phyloP scores from a whole-genome alignment of 768 basidiomycete species.

The Mycena rebaudengoi region DNA sequence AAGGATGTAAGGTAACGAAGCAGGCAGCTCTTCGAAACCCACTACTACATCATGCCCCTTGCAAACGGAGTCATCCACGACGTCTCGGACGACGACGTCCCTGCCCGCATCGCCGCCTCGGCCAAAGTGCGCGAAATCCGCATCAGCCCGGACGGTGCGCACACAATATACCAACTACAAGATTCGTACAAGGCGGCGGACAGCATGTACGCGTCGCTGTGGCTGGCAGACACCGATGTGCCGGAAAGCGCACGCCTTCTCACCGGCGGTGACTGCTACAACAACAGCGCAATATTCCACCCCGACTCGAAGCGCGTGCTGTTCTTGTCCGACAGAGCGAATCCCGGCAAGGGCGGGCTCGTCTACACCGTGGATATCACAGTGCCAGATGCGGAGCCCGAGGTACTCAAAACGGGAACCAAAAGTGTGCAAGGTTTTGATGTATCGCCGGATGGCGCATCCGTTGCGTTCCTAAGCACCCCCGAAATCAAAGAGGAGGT shows the following conservation, averaged over 20 bases:
- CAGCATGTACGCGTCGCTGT: constrained; percentile 35
- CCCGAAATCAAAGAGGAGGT: constrained; percentile 26
- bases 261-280: constrained; percentile 37
- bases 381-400: constrained; percentile 13
- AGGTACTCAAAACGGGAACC: constrained; percentile 20
- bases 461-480: constrained; percentile 38
- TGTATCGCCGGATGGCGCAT: constrained; percentile 41
- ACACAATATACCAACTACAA: constrained; percentile 43
- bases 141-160: constrained; percentile 40
- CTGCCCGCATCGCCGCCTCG: constrained; percentile 37
- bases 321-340: constrained; percentile 41
- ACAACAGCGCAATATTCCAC: constrained; percentile 41
- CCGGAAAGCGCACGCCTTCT: constrained; percentile 37
- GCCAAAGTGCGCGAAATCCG: constrained; percentile 44
- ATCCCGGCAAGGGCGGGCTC: constrained; percentile 37
- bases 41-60: not conserved
- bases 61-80: not conserved
- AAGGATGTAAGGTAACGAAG: too few species aligned
- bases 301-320: constrained; percentile 38
- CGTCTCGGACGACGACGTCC: constrained; percentile 13
- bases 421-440: constrained; percentile 40
- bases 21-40: not conserved
- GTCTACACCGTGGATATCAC: constrained; percentile 15
- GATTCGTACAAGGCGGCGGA: constrained; percentile 38
- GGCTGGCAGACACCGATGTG: constrained; percentile 39